phyloP scores from a whole-genome alignment of 1,284 basidiomycete species.

The Ustilago lituana region DNA sequence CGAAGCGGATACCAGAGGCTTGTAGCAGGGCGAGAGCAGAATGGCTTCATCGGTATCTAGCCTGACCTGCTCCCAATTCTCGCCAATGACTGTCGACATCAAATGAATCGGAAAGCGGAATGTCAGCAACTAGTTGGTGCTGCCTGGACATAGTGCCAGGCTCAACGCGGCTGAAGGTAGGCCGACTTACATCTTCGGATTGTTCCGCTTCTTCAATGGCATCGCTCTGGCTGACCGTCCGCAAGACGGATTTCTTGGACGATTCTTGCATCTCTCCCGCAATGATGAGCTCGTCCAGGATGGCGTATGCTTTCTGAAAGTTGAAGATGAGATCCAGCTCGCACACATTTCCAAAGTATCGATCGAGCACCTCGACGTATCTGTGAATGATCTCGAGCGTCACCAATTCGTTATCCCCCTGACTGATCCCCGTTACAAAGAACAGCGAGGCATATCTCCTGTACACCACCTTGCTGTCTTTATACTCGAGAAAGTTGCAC shows the following conservation, averaged over 20 bases:
- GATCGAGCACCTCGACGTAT: conserved; percentile 97
- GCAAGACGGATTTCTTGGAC: conserved; percentile 94
- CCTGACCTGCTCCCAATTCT: conserved; percentile 61
- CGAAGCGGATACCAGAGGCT: not conserved
- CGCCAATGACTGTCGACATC: conserved; percentile 47
- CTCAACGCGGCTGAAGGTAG: no score
- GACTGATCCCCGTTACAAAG: conserved; percentile 92
- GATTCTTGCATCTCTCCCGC: conserved; percentile 98
- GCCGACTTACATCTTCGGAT: conserved; percentile 64
- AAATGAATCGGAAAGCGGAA: not conserved
- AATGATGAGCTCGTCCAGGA: conserved; percentile 94
- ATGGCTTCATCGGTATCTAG: not conserved
- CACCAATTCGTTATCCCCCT: conserved; percentile 87
- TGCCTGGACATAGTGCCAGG: no score
- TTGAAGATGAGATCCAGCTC: conserved; percentile 67
- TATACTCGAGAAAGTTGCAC: conserved; percentile 99
- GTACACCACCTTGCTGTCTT: conserved; percentile 83
- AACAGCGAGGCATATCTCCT: conserved; percentile 96
- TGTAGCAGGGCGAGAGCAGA: not conserved
- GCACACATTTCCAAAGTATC: conserved; percentile 92
- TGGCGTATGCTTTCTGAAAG: conserved; percentile 67
- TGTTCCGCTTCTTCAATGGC: conserved; percentile 68
- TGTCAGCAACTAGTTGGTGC: conserved; percentile 2
- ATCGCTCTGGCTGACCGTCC: conserved; percentile 74
- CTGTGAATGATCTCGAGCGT: conserved; percentile 97